Conservation (phyloP, 2,329 filamentous ascomycete species). For the Calonectria hawksworthii region DNA sequence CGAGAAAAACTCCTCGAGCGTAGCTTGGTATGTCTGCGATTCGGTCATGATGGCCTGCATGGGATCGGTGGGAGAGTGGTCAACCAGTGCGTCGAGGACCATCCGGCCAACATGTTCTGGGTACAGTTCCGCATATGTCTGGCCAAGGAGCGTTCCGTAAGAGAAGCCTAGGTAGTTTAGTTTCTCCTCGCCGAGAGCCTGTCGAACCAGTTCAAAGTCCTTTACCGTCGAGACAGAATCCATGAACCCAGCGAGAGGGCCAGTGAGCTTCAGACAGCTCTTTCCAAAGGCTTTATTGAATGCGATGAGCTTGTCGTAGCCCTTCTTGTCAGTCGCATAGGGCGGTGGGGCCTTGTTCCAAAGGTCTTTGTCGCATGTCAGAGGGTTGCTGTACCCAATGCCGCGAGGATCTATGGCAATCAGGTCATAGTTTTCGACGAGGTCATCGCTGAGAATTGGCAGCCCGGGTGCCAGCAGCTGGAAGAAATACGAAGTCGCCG, state of each 20-base stretch:
- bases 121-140: constrained; percentile 50
- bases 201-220: constrained; percentile 41
- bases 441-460: constrained; percentile 27
- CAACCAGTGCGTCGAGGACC: constrained; percentile 45
- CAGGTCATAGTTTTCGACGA: constrained; percentile 53
- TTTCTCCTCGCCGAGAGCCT: constrained; percentile 39
- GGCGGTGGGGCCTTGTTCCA: constrained; percentile 35
- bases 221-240: constrained; percentile 42
- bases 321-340: constrained; percentile 12
- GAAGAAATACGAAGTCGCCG: constrained; percentile 22
- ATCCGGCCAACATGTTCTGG: constrained; percentile 44
- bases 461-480: constrained; percentile 2
- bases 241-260: constrained; percentile 41
- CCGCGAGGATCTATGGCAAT: constrained; percentile 60
- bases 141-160: constrained; percentile 54
- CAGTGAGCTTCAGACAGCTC: constrained; percentile 41
- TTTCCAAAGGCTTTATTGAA: constrained; percentile 35
- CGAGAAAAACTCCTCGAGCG: constrained; percentile 37
- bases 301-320: constrained; percentile 28
- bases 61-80: constrained; percentile 38
- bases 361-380: constrained; percentile 54
- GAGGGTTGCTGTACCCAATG: constrained; percentile 55
- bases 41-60: constrained; percentile 31
- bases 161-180: constrained; percentile 53
- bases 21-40: constrained; percentile 33